Base-by-base conservation (phyloP, 2,329 filamentous ascomycete species). In the Alternaria arborescens region DNA sequence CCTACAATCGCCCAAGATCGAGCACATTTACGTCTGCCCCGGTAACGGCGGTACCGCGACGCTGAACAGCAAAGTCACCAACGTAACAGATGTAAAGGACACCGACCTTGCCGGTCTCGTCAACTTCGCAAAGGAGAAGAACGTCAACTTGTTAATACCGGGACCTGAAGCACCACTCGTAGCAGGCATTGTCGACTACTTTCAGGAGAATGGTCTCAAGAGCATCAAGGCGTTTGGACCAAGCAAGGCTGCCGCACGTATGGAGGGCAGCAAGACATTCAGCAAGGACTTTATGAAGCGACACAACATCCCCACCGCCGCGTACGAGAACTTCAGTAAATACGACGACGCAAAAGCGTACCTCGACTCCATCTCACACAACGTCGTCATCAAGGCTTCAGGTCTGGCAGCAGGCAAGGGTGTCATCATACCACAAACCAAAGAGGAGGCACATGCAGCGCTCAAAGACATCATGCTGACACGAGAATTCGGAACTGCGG, bases 251-350 rank as follows among this genome's bases (percentile, higher is more conserved):
- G 94, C 95, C 22, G 94, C 95, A 18, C 87, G 87, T 44, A 92
- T 99, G 86, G 95, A 99, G 81, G 95, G 95, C 61, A 96, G 92
- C 82, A 99, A 99, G 84, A 92, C 94, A 11, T 98, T 96, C 79
- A 93, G 92, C 64, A 99, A 99, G 78, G 94, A 98, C 79, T 98
- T 98, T 77, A 99, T 98, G 95, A 90, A 91, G 79, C 89, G 90
- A 67, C 88, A 97, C 81, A 86, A 86, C 72, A 97, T 99, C 71
- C 94, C 94, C 38, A 98, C 95, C 1, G 95, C 95, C 16, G 88
- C 87, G 40, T 98, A 97, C 82, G 88, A 90, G 78, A 97, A 96
- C 82, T 97, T 98, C 76, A 88, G 85, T 77, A 85, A 91, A 71
- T 94, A 91, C 79, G 86, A 90, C 56, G 82, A 87, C 47, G 93